Conservation (phyloP, 441 rosid species). For the Jatropha multifida region DNA sequence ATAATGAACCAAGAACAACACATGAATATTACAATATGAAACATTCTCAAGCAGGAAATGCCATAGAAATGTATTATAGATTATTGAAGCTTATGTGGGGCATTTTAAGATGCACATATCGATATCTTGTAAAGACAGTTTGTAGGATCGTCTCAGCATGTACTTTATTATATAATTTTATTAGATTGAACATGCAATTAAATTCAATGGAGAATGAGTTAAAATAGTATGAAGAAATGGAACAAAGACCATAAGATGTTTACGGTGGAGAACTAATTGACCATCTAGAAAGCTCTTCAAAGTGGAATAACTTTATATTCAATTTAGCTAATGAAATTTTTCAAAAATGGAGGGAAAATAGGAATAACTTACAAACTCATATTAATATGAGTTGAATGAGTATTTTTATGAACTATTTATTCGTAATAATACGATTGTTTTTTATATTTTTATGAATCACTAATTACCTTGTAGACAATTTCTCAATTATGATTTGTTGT, state of each 20-base stretch:
- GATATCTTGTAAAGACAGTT: background rate
- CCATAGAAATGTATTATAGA: background rate
- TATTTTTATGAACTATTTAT: too few species aligned
- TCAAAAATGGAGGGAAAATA: background rate
- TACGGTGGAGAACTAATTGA: background rate
- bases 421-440: too few species aligned
- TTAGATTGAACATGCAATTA: background rate
- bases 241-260: too few species aligned
- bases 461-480: too few species aligned
- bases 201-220: background rate
- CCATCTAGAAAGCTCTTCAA: background rate
- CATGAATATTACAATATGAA: background rate
- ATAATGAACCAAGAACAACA: too few species aligned
- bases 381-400: too few species aligned
- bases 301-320: background rate
- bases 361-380: fast-evolving
- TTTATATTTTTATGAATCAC: too few species aligned
- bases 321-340: background rate
- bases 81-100: background rate
- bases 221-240: too few species aligned
- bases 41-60: background rate
- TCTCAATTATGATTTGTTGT: too few species aligned
- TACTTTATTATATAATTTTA: background rate
- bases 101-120: background rate
- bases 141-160: background rate